Evolutionary conservation across 371 early-diverging fungal species (phyloP).

Genomic region (Mucor circinelloides): DNA sequence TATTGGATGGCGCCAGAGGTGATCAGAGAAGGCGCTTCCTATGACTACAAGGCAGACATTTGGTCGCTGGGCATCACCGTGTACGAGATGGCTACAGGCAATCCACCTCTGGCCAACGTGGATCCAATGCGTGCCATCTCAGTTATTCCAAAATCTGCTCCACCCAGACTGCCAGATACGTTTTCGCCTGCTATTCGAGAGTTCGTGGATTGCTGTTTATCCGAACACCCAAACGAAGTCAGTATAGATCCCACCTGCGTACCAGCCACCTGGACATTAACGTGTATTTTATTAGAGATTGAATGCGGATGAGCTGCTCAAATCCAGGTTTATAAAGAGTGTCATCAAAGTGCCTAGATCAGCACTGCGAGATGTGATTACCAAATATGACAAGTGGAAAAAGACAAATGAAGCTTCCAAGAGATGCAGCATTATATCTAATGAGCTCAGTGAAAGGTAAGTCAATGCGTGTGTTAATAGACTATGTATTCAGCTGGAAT

Average conservation of each 20-base stretch:
- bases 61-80: slow-evolving; percentile 97
- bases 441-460: slow-evolving; percentile 50
- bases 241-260: neutral
- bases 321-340: slow-evolving; percentile 59
- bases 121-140: slow-evolving; percentile 92
- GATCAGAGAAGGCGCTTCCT: slow-evolving; percentile 76
- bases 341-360: slow-evolving; percentile 48
- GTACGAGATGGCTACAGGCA: slow-evolving; percentile 94
- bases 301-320: slow-evolving; percentile 61
- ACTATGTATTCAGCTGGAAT: neutral
- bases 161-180: slow-evolving; percentile 73
- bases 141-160: slow-evolving; percentile 77
- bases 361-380: slow-evolving; percentile 51
- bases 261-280: neutral
- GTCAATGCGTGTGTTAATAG: neutral
- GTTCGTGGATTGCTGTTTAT: slow-evolving; percentile 86
- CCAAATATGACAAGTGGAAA: slow-evolving; percentile 56
- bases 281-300: slow-evolving; percentile 42
- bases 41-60: slow-evolving; percentile 85
- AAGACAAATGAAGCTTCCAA: slow-evolving; percentile 39
- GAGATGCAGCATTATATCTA: slow-evolving; percentile 46
- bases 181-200: slow-evolving; percentile 84
- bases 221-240: slow-evolving; percentile 85
- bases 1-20: slow-evolving; percentile 95
- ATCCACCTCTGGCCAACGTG: slow-evolving; percentile 91